Base-by-base conservation (phyloP, 176 grass and related monocot species). In the Carex scoparia region DNA sequence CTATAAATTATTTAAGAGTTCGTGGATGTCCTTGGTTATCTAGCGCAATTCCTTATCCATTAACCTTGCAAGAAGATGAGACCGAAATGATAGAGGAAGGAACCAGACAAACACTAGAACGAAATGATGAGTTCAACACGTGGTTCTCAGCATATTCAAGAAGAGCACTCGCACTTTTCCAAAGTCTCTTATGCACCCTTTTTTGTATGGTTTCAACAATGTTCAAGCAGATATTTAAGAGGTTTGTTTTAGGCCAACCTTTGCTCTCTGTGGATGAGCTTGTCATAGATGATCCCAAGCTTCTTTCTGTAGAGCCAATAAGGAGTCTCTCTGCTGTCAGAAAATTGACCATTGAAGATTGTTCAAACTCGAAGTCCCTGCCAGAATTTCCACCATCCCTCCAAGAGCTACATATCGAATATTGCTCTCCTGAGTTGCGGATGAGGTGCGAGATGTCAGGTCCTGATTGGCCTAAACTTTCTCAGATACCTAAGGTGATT, bases 391-490 rank as follows among this genome's bases (percentile, higher is more conserved):
- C 55, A 31, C 77, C 77, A 4, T 8, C 2, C 5, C 51, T 38
- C 7, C 4, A 80, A 80, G 51, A 61, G 10, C 44, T 80, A 18
- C 16, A 2, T 0, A 28, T 80, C 11, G 0, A 35, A 11, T 2
- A 15, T 1, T 55, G 10, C 16, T 7, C 30, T 61, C 13, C 1
- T 3, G 54, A 80, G 28, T 58, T 80, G 10, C 0, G 4, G 12
- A 60, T 1, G 49, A 80, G 77, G 54, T 80, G 55, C 30, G 7
- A 58, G 11, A 40, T 31, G 0, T 59, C 77, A 33, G 77, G 77
- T 5, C 27, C 6, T 38, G 77, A 80, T 80, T 80, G 18, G 46
- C 53, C 77, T 61, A 80, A 80, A 80, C 10, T 80, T 32, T 54
- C 77, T 30, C 48, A 56, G 11, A 78, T 53, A 30, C 73, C 48